These are phyloP conservation scores for Peronospora farinosa DNA, from an alignment of 352 stramenopile species.

Conservation along the genomic window DNA sequence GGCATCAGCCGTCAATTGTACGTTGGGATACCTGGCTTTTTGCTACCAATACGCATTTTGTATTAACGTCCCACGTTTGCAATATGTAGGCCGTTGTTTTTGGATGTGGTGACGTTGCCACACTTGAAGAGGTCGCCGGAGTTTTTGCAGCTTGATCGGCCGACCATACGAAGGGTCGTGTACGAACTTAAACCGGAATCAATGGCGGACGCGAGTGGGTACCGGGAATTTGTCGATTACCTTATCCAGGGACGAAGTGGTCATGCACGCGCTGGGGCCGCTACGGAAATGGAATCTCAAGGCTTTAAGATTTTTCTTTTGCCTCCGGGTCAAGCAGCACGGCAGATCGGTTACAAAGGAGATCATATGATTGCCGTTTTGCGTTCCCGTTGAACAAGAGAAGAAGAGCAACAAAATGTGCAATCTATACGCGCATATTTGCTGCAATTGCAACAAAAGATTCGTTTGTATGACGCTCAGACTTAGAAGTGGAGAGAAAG, in stretches of 20 bases:
- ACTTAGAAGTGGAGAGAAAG: no score
- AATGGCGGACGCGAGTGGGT: constrained; percentile 43
- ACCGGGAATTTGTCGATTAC: constrained; percentile 62
- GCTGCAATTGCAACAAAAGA: no score
- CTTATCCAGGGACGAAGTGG: constrained; percentile 46
- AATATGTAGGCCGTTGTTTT: constrained; percentile 40
- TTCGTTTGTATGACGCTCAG: no score
- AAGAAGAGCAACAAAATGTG: no score
- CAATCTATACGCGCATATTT: no score
- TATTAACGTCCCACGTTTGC: constrained; percentile 8
- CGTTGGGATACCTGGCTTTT: constrained; percentile 1
- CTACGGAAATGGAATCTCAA: constrained; percentile 51
- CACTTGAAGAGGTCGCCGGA: constrained; percentile 50
- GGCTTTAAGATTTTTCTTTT: constrained; percentile 77
- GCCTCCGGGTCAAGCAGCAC: constrained; percentile 50
- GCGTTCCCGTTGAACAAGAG: constrained; percentile 27
- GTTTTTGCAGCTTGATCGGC: constrained; percentile 60
- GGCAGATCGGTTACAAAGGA: constrained; percentile 66
- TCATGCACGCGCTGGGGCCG: constrained; percentile 42
- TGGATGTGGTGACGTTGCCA: constrained; percentile 59
- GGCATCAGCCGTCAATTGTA: constrained; percentile 28
- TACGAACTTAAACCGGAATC: constrained; percentile 64
- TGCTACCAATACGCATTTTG: not conserved
- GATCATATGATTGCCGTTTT: constrained; percentile 66
- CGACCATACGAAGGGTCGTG: constrained; percentile 42